Conservation (phyloP, 352 stramenopile species). For the Phytophthora chlamydospora region DNA sequence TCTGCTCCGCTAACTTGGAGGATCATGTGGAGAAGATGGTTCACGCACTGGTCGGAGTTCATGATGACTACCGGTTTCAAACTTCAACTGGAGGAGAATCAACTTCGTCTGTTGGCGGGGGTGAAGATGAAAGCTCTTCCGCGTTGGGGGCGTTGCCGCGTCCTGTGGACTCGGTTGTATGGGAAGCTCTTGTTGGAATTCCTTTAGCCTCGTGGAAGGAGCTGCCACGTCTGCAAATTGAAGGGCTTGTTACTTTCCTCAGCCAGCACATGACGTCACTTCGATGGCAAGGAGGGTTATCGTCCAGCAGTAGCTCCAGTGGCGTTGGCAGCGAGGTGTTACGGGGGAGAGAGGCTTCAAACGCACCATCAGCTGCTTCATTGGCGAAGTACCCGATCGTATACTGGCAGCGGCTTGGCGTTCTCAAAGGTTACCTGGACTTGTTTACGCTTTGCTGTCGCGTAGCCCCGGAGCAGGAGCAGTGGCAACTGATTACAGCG, state of each 20-base stretch:
- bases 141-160: conserved; percentile 42
- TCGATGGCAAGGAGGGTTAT: conserved; percentile 56
- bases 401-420: conserved; percentile 73
- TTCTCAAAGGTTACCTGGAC: conserved; percentile 81
- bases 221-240: conserved; percentile 47
- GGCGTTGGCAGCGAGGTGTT: conserved; percentile 12
- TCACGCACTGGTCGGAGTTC: conserved; percentile 76
- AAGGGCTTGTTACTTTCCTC: conserved; percentile 54
- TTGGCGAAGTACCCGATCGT: conserved; percentile 52
- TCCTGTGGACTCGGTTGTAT: conserved; percentile 67
- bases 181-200: conserved; percentile 68
- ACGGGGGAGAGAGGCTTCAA: conserved; percentile 18
- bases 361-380: conserved; percentile 3
- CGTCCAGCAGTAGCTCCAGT: conserved; percentile 8
- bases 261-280: conserved; percentile 68
- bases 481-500: conserved; percentile 71
- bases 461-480: conserved; percentile 55
- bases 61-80: conserved; percentile 84
- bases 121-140: conserved; percentile 11
- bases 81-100: conserved; percentile 23
- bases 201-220: conserved; percentile 54
- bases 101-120: conserved; percentile 7
- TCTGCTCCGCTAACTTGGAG: conserved; percentile 68
- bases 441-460: conserved; percentile 78
- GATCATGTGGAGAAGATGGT: conserved; percentile 87